phyloP scores from a whole-genome alignment of 1,284 basidiomycete species.

The Microbotryum scabiosae region DNA sequence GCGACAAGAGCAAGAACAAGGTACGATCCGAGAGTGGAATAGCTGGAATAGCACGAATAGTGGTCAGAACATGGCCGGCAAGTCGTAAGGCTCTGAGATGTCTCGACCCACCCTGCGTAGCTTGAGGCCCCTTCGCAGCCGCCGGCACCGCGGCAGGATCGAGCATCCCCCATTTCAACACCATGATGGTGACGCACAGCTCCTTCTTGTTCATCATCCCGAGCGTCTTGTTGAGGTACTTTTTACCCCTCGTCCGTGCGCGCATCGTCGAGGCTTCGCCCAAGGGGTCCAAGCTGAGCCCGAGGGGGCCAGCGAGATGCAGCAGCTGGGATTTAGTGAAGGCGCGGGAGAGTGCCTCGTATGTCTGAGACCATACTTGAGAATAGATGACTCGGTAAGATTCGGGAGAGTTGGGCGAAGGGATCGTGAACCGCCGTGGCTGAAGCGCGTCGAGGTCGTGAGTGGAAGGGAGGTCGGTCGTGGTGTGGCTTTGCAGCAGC shows the following conservation, averaged over 20 bases:
- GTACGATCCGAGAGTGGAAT: slow-evolving; percentile 12
- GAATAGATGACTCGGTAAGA: slow-evolving; percentile 19
- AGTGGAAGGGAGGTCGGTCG: not conserved
- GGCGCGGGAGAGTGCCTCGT: not conserved
- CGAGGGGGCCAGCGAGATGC: not conserved
- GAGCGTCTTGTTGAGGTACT: slow-evolving; percentile 12
- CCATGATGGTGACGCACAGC: slow-evolving; percentile 16
- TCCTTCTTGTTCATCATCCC: slow-evolving; percentile 25
- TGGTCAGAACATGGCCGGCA: not conserved
- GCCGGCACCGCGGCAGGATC: slow-evolving; percentile 14
- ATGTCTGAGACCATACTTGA: not conserved
- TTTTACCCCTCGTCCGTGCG: slow-evolving; percentile 5
- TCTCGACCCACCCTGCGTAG: slow-evolving; percentile 4
- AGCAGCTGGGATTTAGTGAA: slow-evolving; percentile 19
- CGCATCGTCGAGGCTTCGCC: not conserved
- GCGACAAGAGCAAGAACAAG: slow-evolving; percentile 25
- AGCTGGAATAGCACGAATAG: not conserved
- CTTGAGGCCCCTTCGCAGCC: not conserved
- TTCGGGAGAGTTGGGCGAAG: slow-evolving; percentile 12
- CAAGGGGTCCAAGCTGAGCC: not conserved
- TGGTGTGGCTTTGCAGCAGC: too few relatives aligned
- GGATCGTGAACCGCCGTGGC: slow-evolving; percentile 12
- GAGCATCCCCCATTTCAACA: slow-evolving; percentile 16
- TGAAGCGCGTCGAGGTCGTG: slow-evolving; percentile 11
- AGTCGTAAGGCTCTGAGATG: not conserved